Conservation (phyloP, 1,139 yeast species). For the Sugiyamaella pinicola region DNA sequence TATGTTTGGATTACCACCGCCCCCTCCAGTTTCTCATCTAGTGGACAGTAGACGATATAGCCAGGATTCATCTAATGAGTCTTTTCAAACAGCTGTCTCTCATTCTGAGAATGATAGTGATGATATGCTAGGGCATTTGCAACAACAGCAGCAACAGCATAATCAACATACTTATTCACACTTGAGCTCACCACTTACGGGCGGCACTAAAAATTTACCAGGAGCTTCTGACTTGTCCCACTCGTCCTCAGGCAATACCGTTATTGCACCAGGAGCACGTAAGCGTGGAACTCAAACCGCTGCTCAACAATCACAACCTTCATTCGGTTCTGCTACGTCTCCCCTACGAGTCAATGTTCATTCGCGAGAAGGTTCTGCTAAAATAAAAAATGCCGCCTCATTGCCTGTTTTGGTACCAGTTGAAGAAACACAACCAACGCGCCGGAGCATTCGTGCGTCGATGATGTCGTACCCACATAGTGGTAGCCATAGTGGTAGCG, state of each 20-base stretch:
- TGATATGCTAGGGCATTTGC: constrained; percentile 10
- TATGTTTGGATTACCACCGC: constrained; percentile 21
- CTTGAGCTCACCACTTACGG: not conserved
- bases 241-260: constrained; percentile 24
- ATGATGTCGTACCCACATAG: constrained; percentile 19
- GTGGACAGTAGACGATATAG: constrained; percentile 16
- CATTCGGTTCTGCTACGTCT: constrained; percentile 6
- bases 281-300: not conserved
- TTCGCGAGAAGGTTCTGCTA: constrained; percentile 6
- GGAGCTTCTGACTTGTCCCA: constrained; percentile 18
- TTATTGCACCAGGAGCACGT: constrained; percentile 6
- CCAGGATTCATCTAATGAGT: constrained; percentile 29
- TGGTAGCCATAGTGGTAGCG: constrained; percentile 13
- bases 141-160: not conserved
- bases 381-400: constrained; percentile 20
- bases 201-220: not conserved
- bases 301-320: constrained; percentile 8
- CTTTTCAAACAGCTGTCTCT: constrained; percentile 29
- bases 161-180: not conserved
- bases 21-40: constrained; percentile 21
- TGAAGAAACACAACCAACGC: constrained; percentile 14
- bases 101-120: constrained; percentile 19
- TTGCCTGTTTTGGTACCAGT: constrained; percentile 18
- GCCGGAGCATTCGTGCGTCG: constrained; percentile 22
- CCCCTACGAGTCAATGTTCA: constrained; percentile 12